Base-by-base conservation (phyloP, 139 green algal genomes). In the Chlorella sp. region DNA sequence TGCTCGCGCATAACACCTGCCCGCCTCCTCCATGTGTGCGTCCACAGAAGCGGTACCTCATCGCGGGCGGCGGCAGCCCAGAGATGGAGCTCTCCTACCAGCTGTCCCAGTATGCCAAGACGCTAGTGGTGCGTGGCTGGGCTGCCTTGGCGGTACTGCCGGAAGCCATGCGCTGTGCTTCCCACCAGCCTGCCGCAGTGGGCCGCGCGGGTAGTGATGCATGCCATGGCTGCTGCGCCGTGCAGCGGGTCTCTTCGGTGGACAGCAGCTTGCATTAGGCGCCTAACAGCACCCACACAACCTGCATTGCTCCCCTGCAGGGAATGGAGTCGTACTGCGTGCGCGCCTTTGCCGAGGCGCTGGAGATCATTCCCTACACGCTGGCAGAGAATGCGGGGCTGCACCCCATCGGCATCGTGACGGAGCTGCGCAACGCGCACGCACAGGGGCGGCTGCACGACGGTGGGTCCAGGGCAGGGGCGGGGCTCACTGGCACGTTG, bases 321-420 rank as follows among this genome's bases (percentile, higher is more conserved):
- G 97, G 96, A 56, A 98, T 99, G 96, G 95, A 98, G 84, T 92
- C 88, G 30, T 97, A 97, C 87, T 98, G 96, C 84, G 94, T 98
- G 72, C 89, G 93, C 1, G 94, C 91, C 0, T 99, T 98, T 92
- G 96, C 97, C 0, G 96, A 99, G 80, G 98, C 98, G 23, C 91
- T 99, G 73, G 98, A 99, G 90, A 93, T 99, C 64, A 94, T 99
- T 63, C 98, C 98, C 15, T 99, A 98, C 93, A 99, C 98, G 23
- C 93, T 99, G 88, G 94, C 97, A 13, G 98, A 99, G 91, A 99
- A 99, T 85, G 96, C 97, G 13, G 98, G 98, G 2, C 91, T 99
- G 16, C 98, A 99, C 86, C 94, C 98, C 76, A 99, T 99, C 80
- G 88, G 96, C 67, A 98, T 99, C 39, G 97, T 99, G n/a, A 99